Base-by-base conservation (phyloP, 164 flowering plant species). In the Paratinospora sagittata region DNA sequence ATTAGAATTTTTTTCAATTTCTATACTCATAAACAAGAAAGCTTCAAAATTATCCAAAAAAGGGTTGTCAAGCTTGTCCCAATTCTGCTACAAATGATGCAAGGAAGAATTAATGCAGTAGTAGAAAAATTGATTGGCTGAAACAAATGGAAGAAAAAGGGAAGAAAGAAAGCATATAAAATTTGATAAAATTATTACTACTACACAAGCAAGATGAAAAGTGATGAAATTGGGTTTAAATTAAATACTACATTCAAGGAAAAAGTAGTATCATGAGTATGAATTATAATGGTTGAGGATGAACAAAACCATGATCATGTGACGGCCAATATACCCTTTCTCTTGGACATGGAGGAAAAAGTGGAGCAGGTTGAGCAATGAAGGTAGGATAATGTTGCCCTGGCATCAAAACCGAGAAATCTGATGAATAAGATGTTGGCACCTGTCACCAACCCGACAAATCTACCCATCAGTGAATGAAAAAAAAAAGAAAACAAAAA, bases 341-440 rank as follows among this genome's bases (percentile, higher is more conserved):
- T 72, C 97, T 85, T 21, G 74, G 66, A 75, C 96, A 90, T 19
- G 94, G 85, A 30, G 34, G 34, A 30, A 30, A 4, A 0, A 90
- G 87, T 49, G 98, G 97, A 67, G 91, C 89, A 52, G 96, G 98
- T 63, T 87, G 88, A 1, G 98, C 98, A 63, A 93, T 86, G 86
- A 78, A 86, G 61, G 97, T 90, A 1, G 97, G 97, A 72, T 75
- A 75, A 3, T 78, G 71, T 74, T 87, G 86, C 45, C 97, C 98
- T 8, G 98, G 97, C 98, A 93, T 93, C 86, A 90, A 21, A 1
- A 93, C 94, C 13, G 97, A 87, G 77, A 87, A 82, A 77, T 87
- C 92, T 0, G 83, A 72, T 21, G 87, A 77, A 57, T 79, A 81
- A 6, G 82, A 62, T 33, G 82, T 30, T 16, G 85, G 30, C 30